These are phyloP conservation scores for Rhodomyrtus psidioides DNA, from an alignment of 441 rosid genomes.

Conservation along the genomic window DNA sequence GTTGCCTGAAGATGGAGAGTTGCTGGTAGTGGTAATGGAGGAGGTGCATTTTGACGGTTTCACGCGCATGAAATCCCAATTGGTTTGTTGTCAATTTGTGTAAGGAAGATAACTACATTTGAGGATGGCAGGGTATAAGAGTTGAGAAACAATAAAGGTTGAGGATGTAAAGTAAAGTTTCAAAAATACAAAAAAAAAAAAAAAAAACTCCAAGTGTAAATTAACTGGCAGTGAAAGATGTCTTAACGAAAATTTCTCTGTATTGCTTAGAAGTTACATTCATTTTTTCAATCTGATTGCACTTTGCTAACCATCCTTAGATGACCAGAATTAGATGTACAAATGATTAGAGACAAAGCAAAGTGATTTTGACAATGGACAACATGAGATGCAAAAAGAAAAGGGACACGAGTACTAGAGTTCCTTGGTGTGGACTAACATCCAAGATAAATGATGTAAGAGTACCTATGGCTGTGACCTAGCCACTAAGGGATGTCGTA, in stretches of 20 bases:
- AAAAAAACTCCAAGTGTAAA: neutral
- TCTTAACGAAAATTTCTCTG: neutral
- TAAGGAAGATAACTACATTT: neutral
- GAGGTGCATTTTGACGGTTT: neutral
- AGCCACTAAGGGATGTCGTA: too few species aligned
- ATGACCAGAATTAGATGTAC: neutral
- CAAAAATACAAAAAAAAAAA: neutral
- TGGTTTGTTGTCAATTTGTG: neutral
- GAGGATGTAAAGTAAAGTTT: neutral
- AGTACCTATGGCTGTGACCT: too few species aligned
- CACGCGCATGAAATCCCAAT: neutral
- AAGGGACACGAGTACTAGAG: too few species aligned
- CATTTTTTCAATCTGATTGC: neutral
- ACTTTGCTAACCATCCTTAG: neutral
- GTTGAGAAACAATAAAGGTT: neutral
- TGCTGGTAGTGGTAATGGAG: neutral
- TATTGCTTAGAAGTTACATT: neutral
- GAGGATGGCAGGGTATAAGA: neutral
- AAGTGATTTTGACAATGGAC: neutral
- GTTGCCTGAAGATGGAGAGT: neutral
- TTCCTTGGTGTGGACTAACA: too few species aligned
- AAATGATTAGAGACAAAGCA: neutral
- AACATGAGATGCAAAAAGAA: neutral
- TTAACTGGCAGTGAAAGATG: neutral
- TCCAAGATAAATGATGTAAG: too few species aligned